phyloP scores from a whole-genome alignment of 768 basidiomycete species.

The Leccinum imitatum region DNA sequence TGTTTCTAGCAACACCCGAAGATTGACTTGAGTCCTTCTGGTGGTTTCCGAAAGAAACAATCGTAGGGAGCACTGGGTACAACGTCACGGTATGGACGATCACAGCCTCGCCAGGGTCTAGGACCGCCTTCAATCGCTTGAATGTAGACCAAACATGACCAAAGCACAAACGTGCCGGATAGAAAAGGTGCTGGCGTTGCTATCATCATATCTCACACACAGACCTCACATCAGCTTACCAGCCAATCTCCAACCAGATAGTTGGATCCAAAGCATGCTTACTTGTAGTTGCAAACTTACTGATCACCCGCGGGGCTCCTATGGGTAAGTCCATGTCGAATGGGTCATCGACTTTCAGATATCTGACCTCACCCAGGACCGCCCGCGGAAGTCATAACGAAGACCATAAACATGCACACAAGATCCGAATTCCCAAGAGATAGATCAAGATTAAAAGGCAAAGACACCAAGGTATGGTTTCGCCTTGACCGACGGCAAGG shows the following conservation, averaged over 20 bases:
- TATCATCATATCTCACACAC: neutral
- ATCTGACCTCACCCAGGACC: neutral
- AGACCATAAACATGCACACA: neutral
- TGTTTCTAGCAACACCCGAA: neutral
- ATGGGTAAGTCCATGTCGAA: neutral
- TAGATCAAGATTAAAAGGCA: neutral
- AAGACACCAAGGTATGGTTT: constrained; percentile 7
- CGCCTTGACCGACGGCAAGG: neutral
- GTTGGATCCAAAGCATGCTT: neutral
- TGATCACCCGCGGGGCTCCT: neutral
- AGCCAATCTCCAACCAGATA: neutral
- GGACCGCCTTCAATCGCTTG: neutral
- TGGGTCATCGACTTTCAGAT: neutral
- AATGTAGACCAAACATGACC: neutral
- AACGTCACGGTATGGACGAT: neutral
- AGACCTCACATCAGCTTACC: neutral
- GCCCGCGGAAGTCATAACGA: neutral
- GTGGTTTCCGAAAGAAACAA: too few species aligned
- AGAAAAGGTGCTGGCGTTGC: neutral
- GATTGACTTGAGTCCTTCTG: too few species aligned
- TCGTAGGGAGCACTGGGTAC: too few species aligned
- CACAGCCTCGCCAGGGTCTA: neutral
- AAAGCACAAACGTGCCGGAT: neutral
- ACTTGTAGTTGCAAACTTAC: neutral
- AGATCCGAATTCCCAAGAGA: neutral